Base-by-base conservation (phyloP, 2,329 filamentous ascomycete genomes). In the Alternaria rosae region DNA sequence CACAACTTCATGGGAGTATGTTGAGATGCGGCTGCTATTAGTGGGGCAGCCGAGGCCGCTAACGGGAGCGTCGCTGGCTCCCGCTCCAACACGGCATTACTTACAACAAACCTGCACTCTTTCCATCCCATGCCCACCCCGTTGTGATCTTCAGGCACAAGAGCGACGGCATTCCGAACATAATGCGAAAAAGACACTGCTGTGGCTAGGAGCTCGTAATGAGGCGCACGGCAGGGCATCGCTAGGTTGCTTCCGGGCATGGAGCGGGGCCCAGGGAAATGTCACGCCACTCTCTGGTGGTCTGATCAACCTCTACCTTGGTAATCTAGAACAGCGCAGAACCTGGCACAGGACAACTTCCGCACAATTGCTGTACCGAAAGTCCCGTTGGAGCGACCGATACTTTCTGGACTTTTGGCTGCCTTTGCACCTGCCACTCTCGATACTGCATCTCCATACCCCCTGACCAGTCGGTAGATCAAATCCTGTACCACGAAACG, bases 261-360 rank as follows among this genome's bases (percentile, higher is more conserved):
- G 57, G 59, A 42, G 58, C 60, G 67, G 65, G 57, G 17, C 59
- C 28, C 45, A 53, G 57, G 50, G 43, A 67, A 70, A 74, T 71
- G 62, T 77, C 75, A 77, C 74, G 73, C 75, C 75, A 77, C 73
- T 59, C 42, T 53, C 55, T 57, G 64, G 73, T 77, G 75, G 75
- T 69, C 70, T 77, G 75, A 77, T 75, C 53, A 45, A 55, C 60
- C 43, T 32, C 45, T 58, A 10, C 35, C n/a, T 38, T 38, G 35
- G 35, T 38, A 58, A 55, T 55, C 60, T 42, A 47, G 57, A 43
- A 57, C 57, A 50, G 57, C 55, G 12, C 65, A 52, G 53, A 58
- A 41, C 59, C 59, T 50, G 59, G 54, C 64, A 56, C 52, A 44
- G 44, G 45, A 58, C 62, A 59, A 62, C 61, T 62, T 62, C 23